Base-by-base conservation (phyloP, 306 rosid species). In the Luffa aegyptiaca region DNA sequence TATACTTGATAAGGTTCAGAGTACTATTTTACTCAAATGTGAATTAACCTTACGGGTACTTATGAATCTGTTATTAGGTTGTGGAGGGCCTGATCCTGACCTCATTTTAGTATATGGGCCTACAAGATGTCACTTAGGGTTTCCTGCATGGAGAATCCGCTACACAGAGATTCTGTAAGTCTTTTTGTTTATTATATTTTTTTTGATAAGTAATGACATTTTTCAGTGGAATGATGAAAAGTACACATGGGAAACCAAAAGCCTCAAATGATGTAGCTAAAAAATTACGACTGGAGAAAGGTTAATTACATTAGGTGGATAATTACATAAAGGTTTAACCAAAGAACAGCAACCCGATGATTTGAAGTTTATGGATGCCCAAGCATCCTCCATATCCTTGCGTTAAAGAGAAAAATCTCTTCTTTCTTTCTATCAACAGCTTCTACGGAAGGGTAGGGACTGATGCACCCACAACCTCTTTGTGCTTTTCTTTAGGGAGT, bases 131-230 rank as follows among this genome's bases (percentile, higher is more conserved):
- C 98, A 94, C 84, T 90, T 91, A 51, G 97, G 98, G 81, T 94
- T 92, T 84, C 95, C 98, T 71, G 91, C 96, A 59, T 94, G 98
- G 98, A 91, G 97, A 84, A 83, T 94, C 26, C 90, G 88, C 36
- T 91, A 94, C 80, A 87, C 98, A 8, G 97, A 94, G 92, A 94
- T 92, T 66, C 76, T 92, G 98, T 93, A 77, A 87, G 97, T 92
- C 45, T 64, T 78, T 70, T 52, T 72, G 41, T 49, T 64, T 41
- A 16, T 51, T 62, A 20, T 72, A 46, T 45, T 69, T 31, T 31
- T 42, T 68, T 44, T 5, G 10, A 44, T 20, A 44, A 69, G 17
- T n/a, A 44, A 69, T 21, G 9, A 20, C 55, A 20, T 8, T 10
- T 68, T 68, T 68, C n/a, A 13, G 4, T 62, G 42, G 33, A 13